phyloP scores from a whole-genome alignment of 2,329 filamentous ascomycete genomes.

The Drechslerella coelobrocha region DNA sequence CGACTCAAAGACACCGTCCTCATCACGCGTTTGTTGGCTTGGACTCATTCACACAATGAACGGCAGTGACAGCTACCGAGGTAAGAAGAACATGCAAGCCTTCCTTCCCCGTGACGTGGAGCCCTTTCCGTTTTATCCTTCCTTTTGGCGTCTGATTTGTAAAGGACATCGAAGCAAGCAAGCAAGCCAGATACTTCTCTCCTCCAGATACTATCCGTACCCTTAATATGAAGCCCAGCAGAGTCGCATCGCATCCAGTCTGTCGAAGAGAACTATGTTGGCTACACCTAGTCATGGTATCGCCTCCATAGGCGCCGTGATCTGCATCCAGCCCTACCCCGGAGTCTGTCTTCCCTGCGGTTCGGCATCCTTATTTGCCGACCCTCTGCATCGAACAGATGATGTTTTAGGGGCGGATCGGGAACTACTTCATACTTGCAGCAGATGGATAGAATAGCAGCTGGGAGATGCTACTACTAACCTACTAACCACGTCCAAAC shows the following conservation, averaged over 20 bases:
- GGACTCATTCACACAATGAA: slow-evolving; percentile 24
- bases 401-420: neutral
- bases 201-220: slow-evolving; percentile 33
- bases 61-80: slow-evolving; percentile 48
- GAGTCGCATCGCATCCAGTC: slow-evolving; percentile 33
- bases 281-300: slow-evolving; percentile 28
- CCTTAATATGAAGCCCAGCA: slow-evolving; percentile 14
- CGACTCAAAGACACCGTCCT: neutral
- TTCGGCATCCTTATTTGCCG: slow-evolving; percentile 32
- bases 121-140: slow-evolving; percentile 44
- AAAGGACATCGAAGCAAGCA: slow-evolving; percentile 50
- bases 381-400: slow-evolving; percentile 1
- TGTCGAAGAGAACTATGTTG: slow-evolving; percentile 29
- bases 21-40: slow-evolving; percentile 12
- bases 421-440: neutral
- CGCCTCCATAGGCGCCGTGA: slow-evolving; percentile 35
- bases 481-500: slow-evolving; percentile 41
- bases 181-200: slow-evolving; percentile 28
- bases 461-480: slow-evolving; percentile 24
- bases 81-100: slow-evolving; percentile 22
- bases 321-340: slow-evolving; percentile 36
- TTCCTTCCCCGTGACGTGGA: slow-evolving; percentile 25
- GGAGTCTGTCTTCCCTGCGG: slow-evolving; percentile 38
- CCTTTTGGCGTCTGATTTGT: slow-evolving; percentile 51
- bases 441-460: neutral